These are phyloP conservation scores for Arthrinium puccinioides DNA, from an alignment of 2,329 filamentous ascomycete species.

Conservation along the genomic window DNA sequence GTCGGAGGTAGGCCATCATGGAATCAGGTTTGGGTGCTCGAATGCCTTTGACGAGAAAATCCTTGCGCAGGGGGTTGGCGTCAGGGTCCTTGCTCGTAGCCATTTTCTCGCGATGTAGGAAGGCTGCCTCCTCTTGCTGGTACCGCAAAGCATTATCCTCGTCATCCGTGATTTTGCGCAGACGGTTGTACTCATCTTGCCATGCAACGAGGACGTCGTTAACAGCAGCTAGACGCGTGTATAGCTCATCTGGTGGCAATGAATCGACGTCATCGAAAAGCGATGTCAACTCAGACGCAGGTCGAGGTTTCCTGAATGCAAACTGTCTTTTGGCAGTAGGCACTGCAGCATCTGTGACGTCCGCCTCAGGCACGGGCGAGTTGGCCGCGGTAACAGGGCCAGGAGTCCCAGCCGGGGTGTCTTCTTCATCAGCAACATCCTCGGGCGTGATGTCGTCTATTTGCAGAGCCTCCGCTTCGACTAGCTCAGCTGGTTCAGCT, in stretches of 20 bases:
- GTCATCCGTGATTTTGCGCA: constrained; percentile 46
- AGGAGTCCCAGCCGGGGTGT: constrained; percentile 15
- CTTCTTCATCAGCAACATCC: constrained; percentile 15
- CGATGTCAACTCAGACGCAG: constrained; percentile 40
- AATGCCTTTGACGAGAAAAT: constrained; percentile 48
- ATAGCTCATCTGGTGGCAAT: constrained; percentile 39
- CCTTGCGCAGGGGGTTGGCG: constrained; percentile 38
- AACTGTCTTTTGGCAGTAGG: constrained; percentile 25
- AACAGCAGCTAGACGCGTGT: constrained; percentile 33
- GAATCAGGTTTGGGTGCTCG: constrained; percentile 34
- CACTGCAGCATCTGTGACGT: constrained; percentile 4
- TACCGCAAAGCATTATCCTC: constrained; percentile 50
- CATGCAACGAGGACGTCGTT: constrained; percentile 41
- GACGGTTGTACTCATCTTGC: constrained; percentile 46
- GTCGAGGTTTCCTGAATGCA: constrained; percentile 42
- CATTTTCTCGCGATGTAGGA: constrained; percentile 34
- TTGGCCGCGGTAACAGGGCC: constrained; percentile 21
- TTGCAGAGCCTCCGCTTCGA: constrained; percentile 10
- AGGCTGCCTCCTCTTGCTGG: constrained; percentile 32
- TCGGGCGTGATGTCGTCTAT: constrained; percentile 14
- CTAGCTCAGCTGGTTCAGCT: background rate
- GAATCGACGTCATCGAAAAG: constrained; percentile 43
- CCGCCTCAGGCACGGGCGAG: constrained; percentile 24
- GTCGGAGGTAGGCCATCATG: constrained; percentile 34
- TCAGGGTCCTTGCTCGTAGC: constrained; percentile 31